A percentile compares a stretch with the other conserved stretches of the same genome.
Conservation (phyloP, 139 green algal genomes). For the Dunaliella primolecta region DNA sequence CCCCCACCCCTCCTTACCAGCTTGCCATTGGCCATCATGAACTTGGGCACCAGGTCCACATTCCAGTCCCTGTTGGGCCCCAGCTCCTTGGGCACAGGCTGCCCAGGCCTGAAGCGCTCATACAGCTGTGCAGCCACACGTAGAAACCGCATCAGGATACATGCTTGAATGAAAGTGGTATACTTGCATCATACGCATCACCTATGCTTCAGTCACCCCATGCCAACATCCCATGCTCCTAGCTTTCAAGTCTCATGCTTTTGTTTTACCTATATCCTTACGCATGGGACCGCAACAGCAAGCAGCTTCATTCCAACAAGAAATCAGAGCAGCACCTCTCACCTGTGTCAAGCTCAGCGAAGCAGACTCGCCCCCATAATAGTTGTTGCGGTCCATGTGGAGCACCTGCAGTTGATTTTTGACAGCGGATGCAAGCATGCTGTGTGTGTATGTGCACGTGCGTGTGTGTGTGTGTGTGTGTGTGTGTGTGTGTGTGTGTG, state of each 20-base stretch:
- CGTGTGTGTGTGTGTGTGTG: neutral
- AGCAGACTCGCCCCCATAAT: conserved; percentile 95
- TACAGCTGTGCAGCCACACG: too few relatives aligned
- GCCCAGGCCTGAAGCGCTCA: conserved; percentile 81
- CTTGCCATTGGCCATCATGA: conserved; percentile 97
- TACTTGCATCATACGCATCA: too few relatives aligned
- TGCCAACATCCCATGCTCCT: too few relatives aligned
- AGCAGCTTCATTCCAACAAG: too few relatives aligned
- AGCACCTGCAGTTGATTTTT: conserved; percentile 67
- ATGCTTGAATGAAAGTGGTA: too few relatives aligned
- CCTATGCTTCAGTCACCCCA: too few relatives aligned
- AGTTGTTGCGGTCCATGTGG: conserved; percentile 98
- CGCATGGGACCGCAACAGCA: too few relatives aligned
- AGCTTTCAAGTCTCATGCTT: too few relatives aligned
- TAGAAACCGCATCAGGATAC: neutral
- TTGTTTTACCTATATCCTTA: too few relatives aligned
- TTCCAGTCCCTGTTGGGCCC: conserved; percentile 94
- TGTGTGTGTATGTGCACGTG: neutral
- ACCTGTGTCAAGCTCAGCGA: conserved; percentile 95
- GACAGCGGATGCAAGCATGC: neutral
- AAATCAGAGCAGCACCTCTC: too few relatives aligned
- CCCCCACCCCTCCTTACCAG: too few relatives aligned
- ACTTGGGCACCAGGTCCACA: conserved; percentile 97
- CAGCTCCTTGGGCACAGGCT: conserved; percentile 54
- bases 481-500: conserved; percentile 9